Conservation (phyloP, 805 yeast genomes). For the Metschnikowia arizonensis region DNA sequence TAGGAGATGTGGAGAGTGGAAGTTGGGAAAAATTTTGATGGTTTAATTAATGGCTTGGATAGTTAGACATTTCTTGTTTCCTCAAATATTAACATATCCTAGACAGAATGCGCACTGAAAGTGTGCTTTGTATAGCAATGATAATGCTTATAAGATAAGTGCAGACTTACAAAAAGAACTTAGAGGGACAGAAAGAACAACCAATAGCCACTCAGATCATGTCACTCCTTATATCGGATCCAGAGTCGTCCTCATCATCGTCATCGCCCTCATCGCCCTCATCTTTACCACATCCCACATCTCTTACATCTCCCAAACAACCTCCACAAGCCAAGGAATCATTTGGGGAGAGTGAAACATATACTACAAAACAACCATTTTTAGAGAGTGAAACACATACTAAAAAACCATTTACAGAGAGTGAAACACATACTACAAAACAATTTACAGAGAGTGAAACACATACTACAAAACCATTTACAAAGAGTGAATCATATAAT, state of each 20-base stretch:
- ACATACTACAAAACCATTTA: neutral
- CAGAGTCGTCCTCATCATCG: neutral
- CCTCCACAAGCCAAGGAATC: neutral
- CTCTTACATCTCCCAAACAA: neutral
- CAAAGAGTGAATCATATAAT: neutral
- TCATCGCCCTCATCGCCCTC: neutral
- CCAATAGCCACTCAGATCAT: neutral
- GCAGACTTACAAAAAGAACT: no score
- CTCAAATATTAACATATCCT: neutral
- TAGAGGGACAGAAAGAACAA: no score
- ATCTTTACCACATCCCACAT: neutral
- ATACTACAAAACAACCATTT: neutral
- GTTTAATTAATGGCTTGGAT: neutral
- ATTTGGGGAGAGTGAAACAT: neutral
- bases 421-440: neutral
- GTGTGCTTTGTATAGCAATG: no score
- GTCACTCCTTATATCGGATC: conserved; percentile 1
- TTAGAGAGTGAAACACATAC: neutral
- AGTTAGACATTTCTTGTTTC: neutral
- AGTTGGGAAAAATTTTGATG: no score
- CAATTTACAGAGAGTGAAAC: neutral
- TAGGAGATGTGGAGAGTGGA: no score
- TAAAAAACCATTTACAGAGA: neutral
- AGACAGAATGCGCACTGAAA: neutral
- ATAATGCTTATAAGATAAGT: no score